Base-by-base conservation (phyloP, 805 yeast species). In the Sugiyamaella americana region DNA sequence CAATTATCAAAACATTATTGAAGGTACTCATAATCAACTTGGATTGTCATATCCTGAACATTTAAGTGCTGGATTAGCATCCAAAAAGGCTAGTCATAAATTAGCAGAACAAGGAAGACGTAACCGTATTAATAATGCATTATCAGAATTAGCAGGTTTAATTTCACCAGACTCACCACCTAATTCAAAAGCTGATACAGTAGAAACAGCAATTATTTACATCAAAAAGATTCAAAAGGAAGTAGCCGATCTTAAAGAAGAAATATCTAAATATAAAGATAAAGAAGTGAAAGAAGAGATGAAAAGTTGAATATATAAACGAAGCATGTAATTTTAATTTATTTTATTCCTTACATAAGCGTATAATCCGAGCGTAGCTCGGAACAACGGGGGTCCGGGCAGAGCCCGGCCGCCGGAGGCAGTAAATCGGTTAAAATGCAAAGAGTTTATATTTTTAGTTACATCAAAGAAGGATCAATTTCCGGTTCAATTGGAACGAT, bases 101-200 rank as follows among this genome's bases (percentile, higher is more conserved):
- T 74, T 87, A 13, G 98, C 98, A 0, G 98, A 91, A 66, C 97
- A 93, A 65, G 98, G 96, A 13, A 74, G 98, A 44, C 76, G 98
- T 56, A 89, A 91, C 63, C 73, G 98, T 52, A 84, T 91, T 82
- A 93, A 93, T 63, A 68, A 72, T 47, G 98, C 97, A 0, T 80
- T 91, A 24, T 79, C 78, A 38, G 95, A 86, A 37, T 69, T 91
- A 49, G 81, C 82, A 5, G 57, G 70, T 6, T 65, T 87, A 51
- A 73, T 91, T 19, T 94, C 95, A 0, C 76, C 80, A 4, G 11
- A 54, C 70, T 2, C 51, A 13, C 56, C 55, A 10, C 81, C 85
- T 29, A 94, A 94, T 1, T 82, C 94, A 22, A 91, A 91, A 60
- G 98, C 98, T 1, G 88, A 95, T 2, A 91, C 97, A 0, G 96